Conservation (phyloP, 768 basidiomycete species). For the Amyloporia xantha region DNA sequence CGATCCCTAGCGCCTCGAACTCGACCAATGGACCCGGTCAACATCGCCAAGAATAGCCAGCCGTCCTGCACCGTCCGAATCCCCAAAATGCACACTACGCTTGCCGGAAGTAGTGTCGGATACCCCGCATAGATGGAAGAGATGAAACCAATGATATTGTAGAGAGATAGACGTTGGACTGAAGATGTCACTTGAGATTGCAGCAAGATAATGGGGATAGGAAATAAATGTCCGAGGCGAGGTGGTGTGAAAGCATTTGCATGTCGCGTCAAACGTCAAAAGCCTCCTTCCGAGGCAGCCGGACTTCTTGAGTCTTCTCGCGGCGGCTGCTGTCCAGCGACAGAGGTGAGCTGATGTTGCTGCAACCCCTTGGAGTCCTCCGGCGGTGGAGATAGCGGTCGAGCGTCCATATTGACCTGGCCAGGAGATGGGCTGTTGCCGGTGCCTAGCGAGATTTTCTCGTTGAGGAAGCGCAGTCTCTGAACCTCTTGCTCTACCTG, state of each 20-base stretch:
- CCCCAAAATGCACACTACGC: slow-evolving; percentile 5
- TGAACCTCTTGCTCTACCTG: slow-evolving; percentile 63
- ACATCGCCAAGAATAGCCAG: slow-evolving; percentile 3
- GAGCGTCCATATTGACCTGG: slow-evolving; percentile 34
- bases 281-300: slow-evolving; percentile 27
- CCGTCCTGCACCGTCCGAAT: slow-evolving; percentile 4
- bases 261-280: slow-evolving; percentile 12
- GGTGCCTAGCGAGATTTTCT: slow-evolving; percentile 72
- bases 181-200: slow-evolving; percentile 8
- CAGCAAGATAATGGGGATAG: slow-evolving; percentile 11
- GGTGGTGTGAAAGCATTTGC: neutral
- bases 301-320: slow-evolving; percentile 51
- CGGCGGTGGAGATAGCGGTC: slow-evolving; percentile 61
- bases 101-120: slow-evolving; percentile 8
- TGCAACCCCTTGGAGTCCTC: slow-evolving; percentile 36
- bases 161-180: slow-evolving; percentile 6
- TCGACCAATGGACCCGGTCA: slow-evolving; percentile 23
- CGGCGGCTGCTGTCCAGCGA: slow-evolving; percentile 54
- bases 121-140: slow-evolving; percentile 2
- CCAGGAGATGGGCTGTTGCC: slow-evolving; percentile 49
- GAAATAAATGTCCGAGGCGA: slow-evolving; percentile 15
- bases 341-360: slow-evolving; percentile 41
- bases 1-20: slow-evolving; percentile 25
- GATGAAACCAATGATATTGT: neutral
- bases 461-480: slow-evolving; percentile 69